Evolutionary conservation across 768 basidiomycete genomes (phyloP).

Genomic region (Suillus paluster): DNA sequence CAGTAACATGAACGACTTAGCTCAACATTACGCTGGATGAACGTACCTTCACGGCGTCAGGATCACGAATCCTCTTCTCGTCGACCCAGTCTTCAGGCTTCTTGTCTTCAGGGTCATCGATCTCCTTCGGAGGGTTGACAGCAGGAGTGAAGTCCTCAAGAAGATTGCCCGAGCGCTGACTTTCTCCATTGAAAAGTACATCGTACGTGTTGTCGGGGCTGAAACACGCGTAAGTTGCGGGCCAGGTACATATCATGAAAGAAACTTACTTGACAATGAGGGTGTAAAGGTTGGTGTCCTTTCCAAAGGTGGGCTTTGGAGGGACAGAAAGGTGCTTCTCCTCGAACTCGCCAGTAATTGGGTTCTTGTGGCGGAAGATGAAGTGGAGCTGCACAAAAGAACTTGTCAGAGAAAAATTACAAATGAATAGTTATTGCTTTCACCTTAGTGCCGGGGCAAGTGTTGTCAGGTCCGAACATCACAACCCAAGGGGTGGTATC

Average conservation of each 20-base stretch:
- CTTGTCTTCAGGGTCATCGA: constrained; percentile 88
- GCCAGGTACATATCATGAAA: not conserved
- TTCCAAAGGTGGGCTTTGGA: constrained; percentile 86
- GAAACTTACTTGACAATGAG: constrained; percentile 82
- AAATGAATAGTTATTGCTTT: constrained; percentile 10
- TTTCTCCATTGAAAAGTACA: constrained; percentile 87
- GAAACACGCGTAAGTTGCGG: not conserved
- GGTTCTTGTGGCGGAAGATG: constrained; percentile 98
- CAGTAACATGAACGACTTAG: not conserved
- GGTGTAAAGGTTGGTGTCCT: constrained; percentile 93
- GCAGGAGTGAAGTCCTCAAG: constrained; percentile 93
- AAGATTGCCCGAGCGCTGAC: constrained; percentile 77
- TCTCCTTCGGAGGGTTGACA: constrained; percentile 92
- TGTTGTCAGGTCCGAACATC: constrained; percentile 98
- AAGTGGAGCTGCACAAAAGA: constrained; percentile 77
- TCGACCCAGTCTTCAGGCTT: constrained; percentile 97
- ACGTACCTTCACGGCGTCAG: constrained; percentile 78
- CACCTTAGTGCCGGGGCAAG: constrained; percentile 93
- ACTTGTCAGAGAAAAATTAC: constrained; percentile 7
- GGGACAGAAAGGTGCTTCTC: constrained; percentile 93
- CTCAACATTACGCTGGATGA: not conserved
- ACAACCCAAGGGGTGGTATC: constrained; percentile 94
- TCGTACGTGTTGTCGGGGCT: constrained; percentile 96
- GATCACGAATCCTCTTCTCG: constrained; percentile 80
- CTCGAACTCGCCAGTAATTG: constrained; percentile 89